Percentiles rank a stretch among this genome's conserved stretches.
These are phyloP conservation scores for Leptomonas pyrrhocoris DNA, from an alignment of 208 protist species.

Conservation along the genomic window DNA sequence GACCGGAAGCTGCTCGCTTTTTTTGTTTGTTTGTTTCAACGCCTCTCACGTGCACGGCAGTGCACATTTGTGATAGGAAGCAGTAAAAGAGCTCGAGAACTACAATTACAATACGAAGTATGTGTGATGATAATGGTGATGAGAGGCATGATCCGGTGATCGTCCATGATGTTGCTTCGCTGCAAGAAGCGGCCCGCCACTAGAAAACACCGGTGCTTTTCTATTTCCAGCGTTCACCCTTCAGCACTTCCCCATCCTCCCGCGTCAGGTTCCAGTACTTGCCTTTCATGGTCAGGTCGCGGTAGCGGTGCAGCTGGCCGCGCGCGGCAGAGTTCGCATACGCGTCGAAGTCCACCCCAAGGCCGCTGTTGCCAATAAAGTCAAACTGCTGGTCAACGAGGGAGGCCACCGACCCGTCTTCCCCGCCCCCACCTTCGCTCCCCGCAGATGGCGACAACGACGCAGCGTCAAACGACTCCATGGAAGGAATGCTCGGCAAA, in stretches of 20 bases:
- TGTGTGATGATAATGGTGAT: not conserved
- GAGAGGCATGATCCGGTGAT: too few species aligned
- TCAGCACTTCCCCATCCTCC: slow-evolving; percentile 48
- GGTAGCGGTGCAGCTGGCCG: slow-evolving; percentile 73
- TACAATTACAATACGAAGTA: not conserved
- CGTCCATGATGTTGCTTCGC: too few species aligned
- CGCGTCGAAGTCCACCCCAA: slow-evolving; percentile 63
- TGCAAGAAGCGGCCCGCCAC: too few species aligned
- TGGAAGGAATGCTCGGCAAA: slow-evolving; percentile 11
- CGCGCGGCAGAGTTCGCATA: slow-evolving; percentile 69
- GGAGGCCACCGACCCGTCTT: slow-evolving; percentile 28
- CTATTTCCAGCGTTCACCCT: slow-evolving; percentile 50
- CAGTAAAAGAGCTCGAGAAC: too few species aligned
- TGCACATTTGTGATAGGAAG: too few species aligned
- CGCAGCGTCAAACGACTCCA: not conserved
- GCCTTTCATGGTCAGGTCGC: slow-evolving; percentile 89
- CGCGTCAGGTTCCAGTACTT: slow-evolving; percentile 78
- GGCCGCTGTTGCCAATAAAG: slow-evolving; percentile 60
- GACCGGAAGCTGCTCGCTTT: too few species aligned
- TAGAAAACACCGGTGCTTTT: not conserved
- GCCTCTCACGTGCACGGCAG: too few species aligned
- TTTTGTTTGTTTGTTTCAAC: too few species aligned
- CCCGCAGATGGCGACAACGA: not conserved
- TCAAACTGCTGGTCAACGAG: slow-evolving; percentile 88
- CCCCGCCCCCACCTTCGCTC: not conserved